These are phyloP conservation scores for Tetradesmus lagerheimii DNA, from an alignment of 139 green algal species.

Conservation along the genomic window DNA sequence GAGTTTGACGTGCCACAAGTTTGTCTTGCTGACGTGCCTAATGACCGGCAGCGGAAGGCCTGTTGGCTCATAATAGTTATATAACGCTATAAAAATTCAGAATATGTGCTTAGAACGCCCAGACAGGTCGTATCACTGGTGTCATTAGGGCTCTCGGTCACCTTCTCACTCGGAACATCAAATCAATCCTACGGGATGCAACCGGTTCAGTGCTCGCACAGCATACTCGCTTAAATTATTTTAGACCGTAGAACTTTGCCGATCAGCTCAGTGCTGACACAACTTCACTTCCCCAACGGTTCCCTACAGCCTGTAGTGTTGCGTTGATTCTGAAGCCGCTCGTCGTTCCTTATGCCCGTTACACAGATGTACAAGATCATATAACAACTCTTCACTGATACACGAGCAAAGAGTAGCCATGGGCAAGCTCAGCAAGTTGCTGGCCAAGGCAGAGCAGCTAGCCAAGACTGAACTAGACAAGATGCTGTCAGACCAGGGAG, in stretches of 20 bases:
- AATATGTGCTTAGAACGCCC: neutral
- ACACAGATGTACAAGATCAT: too few relatives aligned
- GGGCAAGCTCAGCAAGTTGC: constrained; percentile 27
- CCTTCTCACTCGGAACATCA: neutral
- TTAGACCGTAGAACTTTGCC: too few relatives aligned
- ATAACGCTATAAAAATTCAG: neutral
- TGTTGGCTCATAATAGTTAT: neutral
- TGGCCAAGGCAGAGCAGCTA: constrained; percentile 25
- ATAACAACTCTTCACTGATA: neutral
- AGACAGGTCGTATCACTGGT: neutral
- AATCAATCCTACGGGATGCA: neutral
- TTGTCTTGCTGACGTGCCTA: neutral
- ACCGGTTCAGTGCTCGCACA: too few relatives aligned
- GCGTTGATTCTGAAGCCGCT: neutral
- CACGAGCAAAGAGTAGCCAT: neutral
- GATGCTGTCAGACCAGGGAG: neutral
- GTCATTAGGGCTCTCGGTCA: neutral
- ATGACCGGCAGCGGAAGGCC: neutral
- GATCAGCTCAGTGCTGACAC: neutral
- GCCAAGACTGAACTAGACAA: constrained; percentile 14
- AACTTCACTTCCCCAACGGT: neutral
- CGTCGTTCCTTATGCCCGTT: neutral
- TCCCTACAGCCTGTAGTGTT: neutral
- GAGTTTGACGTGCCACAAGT: neutral
- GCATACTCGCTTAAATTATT: too few relatives aligned